Conservation (phyloP, 1,284 basidiomycete genomes). For the Apiotrichum sp. region DNA sequence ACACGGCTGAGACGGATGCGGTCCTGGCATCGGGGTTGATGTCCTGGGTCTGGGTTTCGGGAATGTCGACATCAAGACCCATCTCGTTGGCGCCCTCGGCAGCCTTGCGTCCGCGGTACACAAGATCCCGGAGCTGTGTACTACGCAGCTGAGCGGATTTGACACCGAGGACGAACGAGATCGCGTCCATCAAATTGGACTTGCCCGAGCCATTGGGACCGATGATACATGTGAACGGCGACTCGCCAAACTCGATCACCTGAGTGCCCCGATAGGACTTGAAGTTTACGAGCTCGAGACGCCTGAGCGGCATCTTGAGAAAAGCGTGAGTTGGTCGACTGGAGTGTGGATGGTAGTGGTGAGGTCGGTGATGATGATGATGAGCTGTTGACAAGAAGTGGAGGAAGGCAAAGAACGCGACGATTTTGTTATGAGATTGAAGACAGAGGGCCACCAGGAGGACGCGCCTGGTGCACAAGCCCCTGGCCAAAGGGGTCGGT, state of each 20-base stretch:
- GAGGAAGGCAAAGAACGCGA: background rate
- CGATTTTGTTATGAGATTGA: too few species aligned
- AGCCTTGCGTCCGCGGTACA: slow-evolving; percentile 81
- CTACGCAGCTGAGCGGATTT: slow-evolving; percentile 88
- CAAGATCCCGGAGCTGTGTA: slow-evolving; percentile 87
- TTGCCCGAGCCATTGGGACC: slow-evolving; percentile 99
- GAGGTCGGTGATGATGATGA: slow-evolving; percentile 4
- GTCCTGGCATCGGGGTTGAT: slow-evolving; percentile 61
- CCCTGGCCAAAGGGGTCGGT: too few species aligned
- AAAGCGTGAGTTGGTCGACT: background rate
- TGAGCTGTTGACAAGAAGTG: slow-evolving; percentile 2
- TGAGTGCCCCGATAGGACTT: slow-evolving; percentile 68
- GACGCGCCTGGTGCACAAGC: too few species aligned
- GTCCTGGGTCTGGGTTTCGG: slow-evolving; percentile 21
- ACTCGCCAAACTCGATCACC: slow-evolving; percentile 51
- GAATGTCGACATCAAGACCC: slow-evolving; percentile 43
- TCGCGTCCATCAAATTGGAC: slow-evolving; percentile 99
- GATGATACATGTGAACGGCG: slow-evolving; percentile 87
- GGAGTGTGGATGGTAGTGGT: slow-evolving; percentile 5
- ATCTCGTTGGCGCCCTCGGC: slow-evolving; percentile 45
- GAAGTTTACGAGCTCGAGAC: slow-evolving; percentile 83
- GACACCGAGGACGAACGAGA: slow-evolving; percentile 96
- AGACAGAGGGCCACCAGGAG: too few species aligned
- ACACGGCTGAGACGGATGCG: slow-evolving; percentile 92
- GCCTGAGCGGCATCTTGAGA: slow-evolving; percentile 44